These are phyloP conservation scores for Ganoderma resinaceum DNA, from an alignment of 1,284 basidiomycete genomes.

Conservation along the genomic window DNA sequence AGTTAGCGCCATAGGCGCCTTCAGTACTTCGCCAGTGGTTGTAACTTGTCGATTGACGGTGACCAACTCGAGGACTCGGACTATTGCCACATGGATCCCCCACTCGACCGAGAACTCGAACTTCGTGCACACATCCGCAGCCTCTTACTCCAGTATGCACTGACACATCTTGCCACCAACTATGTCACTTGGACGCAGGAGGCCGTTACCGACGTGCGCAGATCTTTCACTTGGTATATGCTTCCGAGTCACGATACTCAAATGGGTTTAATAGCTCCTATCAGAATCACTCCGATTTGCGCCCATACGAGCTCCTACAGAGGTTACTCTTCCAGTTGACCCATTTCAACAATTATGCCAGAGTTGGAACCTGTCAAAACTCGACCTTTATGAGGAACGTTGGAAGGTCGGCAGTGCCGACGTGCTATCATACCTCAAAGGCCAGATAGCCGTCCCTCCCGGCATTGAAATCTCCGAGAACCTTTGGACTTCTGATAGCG, in stretches of 20 bases:
- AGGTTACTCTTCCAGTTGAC: slow-evolving; percentile 56
- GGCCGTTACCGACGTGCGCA: slow-evolving; percentile 52
- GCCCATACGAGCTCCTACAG: slow-evolving; percentile 55
- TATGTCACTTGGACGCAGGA: slow-evolving; percentile 61
- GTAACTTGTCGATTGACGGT: too few relatives aligned
- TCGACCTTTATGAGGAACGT: slow-evolving; percentile 53
- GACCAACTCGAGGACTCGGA: background rate
- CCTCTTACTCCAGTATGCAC: slow-evolving; percentile 59
- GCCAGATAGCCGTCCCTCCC: slow-evolving; percentile 29
- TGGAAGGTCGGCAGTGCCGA: slow-evolving; percentile 45
- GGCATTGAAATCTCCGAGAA: slow-evolving; percentile 32
- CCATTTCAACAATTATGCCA: slow-evolving; percentile 52
- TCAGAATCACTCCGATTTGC: slow-evolving; percentile 49
- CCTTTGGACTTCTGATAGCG: slow-evolving; percentile 43
- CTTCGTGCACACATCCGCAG: slow-evolving; percentile 58
- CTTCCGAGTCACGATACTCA: background rate
- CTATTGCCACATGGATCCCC: slow-evolving; percentile 7
- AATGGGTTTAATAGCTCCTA: slow-evolving; percentile 46
- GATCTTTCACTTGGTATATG: too few relatives aligned
- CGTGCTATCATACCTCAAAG: slow-evolving; percentile 47
- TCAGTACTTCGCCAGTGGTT: background rate
- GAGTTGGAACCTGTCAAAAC: slow-evolving; percentile 35
- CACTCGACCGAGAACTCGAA: slow-evolving; percentile 34
- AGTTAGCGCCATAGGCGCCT: background rate
- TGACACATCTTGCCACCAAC: slow-evolving; percentile 60